A percentile compares a stretch with the other conserved stretches of the same genome.
Evolutionary conservation across 2,329 filamentous ascomycete genomes (phyloP).

Genomic region (Penicillium sp.): DNA sequence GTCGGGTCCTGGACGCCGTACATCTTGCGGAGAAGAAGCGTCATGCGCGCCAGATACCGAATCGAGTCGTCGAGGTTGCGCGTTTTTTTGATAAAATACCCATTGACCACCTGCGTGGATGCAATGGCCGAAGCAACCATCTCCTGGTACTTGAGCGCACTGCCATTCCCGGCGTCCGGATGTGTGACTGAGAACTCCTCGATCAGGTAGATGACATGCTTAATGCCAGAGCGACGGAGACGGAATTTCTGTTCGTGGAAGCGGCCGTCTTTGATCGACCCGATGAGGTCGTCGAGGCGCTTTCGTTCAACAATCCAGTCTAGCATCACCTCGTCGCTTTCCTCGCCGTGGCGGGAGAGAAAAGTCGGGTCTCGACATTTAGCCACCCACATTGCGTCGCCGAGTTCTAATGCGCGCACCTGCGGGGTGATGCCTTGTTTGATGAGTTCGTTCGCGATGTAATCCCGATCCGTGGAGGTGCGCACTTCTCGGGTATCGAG

Average conservation of each 20-base stretch:
- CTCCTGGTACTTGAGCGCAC: conserved; percentile 57
- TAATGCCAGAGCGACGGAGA: conserved; percentile 67
- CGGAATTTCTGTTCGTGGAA: conserved; percentile 85
- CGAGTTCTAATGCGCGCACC: conserved; percentile 67
- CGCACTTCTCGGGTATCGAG: conserved; percentile 74
- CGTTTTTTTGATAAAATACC: conserved; percentile 75
- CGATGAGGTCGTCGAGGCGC: conserved; percentile 73
- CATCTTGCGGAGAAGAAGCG: conserved; percentile 61
- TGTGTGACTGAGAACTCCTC: conserved; percentile 66
- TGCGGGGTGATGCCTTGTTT: conserved; percentile 65
- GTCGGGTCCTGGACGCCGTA: conserved; percentile 46
- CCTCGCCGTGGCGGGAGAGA: conserved; percentile 55
- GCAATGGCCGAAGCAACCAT: conserved; percentile 70
- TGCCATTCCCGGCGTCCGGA: conserved; percentile 44
- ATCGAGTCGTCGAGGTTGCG: conserved; percentile 74
- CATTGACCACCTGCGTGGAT: conserved; percentile 73
- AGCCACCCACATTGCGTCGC: conserved; percentile 77
- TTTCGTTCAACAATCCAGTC: conserved; percentile 82
- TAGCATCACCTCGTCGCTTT: conserved; percentile 65
- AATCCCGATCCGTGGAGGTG: conserved; percentile 69
- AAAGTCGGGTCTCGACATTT: conserved; percentile 62
- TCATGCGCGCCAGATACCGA: conserved; percentile 70
- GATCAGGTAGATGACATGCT: conserved; percentile 73
- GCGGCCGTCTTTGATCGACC: conserved; percentile 76
- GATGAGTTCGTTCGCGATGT: conserved; percentile 68